phyloP scores from a whole-genome alignment of 140 eudicot genomes.

The Erigeron philadelphicus region DNA sequence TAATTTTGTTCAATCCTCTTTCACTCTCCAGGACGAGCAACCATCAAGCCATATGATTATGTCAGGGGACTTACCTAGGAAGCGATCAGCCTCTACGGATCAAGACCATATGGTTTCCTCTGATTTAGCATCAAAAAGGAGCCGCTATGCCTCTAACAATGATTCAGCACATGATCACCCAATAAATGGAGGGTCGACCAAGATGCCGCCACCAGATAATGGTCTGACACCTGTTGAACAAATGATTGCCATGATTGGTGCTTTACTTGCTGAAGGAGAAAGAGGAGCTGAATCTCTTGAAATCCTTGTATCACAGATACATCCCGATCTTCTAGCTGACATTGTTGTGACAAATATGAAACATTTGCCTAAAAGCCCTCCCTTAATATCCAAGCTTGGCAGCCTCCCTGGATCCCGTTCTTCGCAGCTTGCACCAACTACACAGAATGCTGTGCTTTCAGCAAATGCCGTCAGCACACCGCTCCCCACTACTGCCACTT shows the following conservation, averaged over 20 bases:
- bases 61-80: conserved; percentile 45
- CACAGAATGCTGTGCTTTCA: conserved; percentile 22
- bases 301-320: conserved; percentile 69
- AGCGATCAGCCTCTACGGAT: conserved; percentile 49
- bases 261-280: conserved; percentile 93
- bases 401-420: conserved; percentile 29
- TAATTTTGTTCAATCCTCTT: not conserved
- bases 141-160: conserved; percentile 45
- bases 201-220: conserved; percentile 38
- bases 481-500: conserved; percentile 35
- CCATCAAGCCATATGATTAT: conserved; percentile 38
- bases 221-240: conserved; percentile 75
- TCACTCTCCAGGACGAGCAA: conserved; percentile 59
- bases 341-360: conserved; percentile 94
- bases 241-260: conserved; percentile 89
- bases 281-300: conserved; percentile 89
- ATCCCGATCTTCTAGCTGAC: conserved; percentile 91
- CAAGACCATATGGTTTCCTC: conserved; percentile 38
- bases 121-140: conserved; percentile 54
- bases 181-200: conserved; percentile 53
- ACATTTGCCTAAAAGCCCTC: conserved; percentile 72
- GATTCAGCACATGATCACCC: conserved; percentile 42
- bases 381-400: conserved; percentile 35
- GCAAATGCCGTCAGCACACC: conserved; percentile 37
- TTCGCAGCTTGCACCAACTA: conserved; percentile 33